Conservation (phyloP, 2,329 filamentous ascomycete species). For the Delphinella strobiligena region DNA sequence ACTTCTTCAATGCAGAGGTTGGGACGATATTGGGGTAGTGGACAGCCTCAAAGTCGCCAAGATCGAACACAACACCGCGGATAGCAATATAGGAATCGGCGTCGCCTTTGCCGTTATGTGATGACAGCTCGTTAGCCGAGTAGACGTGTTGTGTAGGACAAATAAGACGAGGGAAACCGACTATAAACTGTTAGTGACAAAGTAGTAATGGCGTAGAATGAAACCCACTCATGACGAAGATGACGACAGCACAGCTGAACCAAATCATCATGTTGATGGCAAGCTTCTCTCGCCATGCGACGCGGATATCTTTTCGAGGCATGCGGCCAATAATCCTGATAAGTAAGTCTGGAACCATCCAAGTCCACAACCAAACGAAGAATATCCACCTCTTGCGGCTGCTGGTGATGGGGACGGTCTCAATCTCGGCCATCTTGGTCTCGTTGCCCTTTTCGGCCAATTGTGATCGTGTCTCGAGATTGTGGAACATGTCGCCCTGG, state of each 20-base stretch:
- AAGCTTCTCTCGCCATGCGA: conserved; percentile 93
- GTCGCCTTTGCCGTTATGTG: conserved; percentile 59
- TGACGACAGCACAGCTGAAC: conserved; percentile 62
- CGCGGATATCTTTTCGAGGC: conserved; percentile 80
- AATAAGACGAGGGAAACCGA: conserved; percentile 75
- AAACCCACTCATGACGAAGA: conserved; percentile 70
- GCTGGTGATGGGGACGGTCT: conserved; percentile 64
- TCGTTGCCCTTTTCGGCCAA: conserved; percentile 94
- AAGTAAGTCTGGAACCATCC: conserved; percentile 72
- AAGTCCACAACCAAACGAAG: conserved; percentile 73
- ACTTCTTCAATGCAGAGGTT: conserved; percentile 55
- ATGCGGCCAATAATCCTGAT: conserved; percentile 70
- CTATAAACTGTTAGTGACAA: conserved; percentile 14
- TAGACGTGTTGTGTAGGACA: conserved; percentile 87
- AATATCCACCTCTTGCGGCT: conserved; percentile 87
- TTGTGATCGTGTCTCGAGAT: conserved; percentile 83
- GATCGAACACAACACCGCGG: conserved; percentile 79
- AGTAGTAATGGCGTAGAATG: background rate
- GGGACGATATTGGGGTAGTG: conserved; percentile 67
- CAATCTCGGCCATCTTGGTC: conserved; percentile 79
- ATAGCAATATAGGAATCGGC: conserved; percentile 62
- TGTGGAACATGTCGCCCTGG: conserved; percentile 94
- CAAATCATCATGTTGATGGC: conserved; percentile 98
- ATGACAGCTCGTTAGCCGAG: conserved; percentile 62
- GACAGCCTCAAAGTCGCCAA: conserved; percentile 56